phyloP scores from a whole-genome alignment of 371 early-diverging fungal genomes.

The Syncephalastrum monosporum region DNA sequence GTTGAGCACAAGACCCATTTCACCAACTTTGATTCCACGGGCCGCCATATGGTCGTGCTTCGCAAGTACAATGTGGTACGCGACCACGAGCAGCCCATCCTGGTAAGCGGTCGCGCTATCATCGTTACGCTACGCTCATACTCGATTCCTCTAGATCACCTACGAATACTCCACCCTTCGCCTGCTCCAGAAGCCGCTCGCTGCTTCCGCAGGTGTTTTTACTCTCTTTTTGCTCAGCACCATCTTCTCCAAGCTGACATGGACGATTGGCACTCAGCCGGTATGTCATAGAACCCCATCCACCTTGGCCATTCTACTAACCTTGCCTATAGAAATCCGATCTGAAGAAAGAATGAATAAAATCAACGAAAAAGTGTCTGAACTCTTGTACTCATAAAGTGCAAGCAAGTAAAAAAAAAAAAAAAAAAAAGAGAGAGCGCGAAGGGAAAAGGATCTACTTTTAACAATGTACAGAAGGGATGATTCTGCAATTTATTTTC shows the following conservation, averaged over 20 bases:
- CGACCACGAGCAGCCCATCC: slow-evolving; percentile 52
- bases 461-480: too few relatives aligned
- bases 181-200: slow-evolving; percentile 50
- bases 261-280: slow-evolving; percentile 35
- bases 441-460: too few relatives aligned
- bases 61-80: slow-evolving; percentile 64
- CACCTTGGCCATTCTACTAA: too few relatives aligned
- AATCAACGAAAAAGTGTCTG: too few relatives aligned
- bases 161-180: slow-evolving; percentile 36
- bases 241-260: slow-evolving; percentile 38
- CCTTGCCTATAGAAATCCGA: too few relatives aligned
- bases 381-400: too few relatives aligned
- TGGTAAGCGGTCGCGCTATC: slow-evolving; percentile 18
- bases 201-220: slow-evolving; percentile 36
- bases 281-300: slow-evolving; percentile 13
- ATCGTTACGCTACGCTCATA: not conserved
- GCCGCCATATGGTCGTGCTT: slow-evolving; percentile 63
- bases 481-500: not conserved
- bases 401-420: too few relatives aligned
- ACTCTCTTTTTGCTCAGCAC: slow-evolving; percentile 40
- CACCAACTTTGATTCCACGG: slow-evolving; percentile 77
- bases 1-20: slow-evolving; percentile 39
- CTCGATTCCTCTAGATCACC: slow-evolving; percentile 32
- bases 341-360: too few relatives aligned
- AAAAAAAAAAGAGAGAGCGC: too few relatives aligned